A percentile compares a stretch with the other conserved stretches of the same genome.
phyloP scores from a whole-genome alignment of 257 asterid species.

The Eucommia ulmoides region DNA sequence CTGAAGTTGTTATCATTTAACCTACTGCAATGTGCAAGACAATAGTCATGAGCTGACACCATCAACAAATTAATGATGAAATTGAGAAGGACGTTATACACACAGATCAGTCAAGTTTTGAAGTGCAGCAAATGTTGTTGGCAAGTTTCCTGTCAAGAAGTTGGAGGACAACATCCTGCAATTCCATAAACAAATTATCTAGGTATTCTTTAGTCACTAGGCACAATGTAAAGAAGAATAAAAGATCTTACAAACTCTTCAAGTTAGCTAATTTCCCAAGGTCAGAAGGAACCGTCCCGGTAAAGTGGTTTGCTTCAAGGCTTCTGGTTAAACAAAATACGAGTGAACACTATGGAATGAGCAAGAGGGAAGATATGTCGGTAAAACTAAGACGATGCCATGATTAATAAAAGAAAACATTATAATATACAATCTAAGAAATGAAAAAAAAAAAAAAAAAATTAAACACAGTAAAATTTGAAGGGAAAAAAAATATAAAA shows the following conservation, averaged over 20 bases:
- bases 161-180: conserved; percentile 80
- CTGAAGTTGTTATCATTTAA: conserved; percentile 61
- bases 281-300: conserved; percentile 57
- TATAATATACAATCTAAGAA: too few relatives aligned
- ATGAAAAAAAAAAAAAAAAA: too few relatives aligned
- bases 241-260: conserved; percentile 47
- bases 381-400: too few relatives aligned
- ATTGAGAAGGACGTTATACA: conserved; percentile 19
- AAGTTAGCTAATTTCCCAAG: conserved; percentile 51
- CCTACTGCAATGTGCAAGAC: conserved; percentile 43
- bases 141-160: conserved; percentile 49
- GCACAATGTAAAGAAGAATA: conserved; percentile 4
- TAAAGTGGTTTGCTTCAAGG: conserved; percentile 68
- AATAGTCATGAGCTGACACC: conserved; percentile 8
- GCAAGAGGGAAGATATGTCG: too few relatives aligned
- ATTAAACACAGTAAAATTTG: too few relatives aligned
- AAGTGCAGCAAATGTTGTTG: conserved; percentile 42
- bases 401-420: too few relatives aligned
- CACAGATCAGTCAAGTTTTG: conserved; percentile 61
- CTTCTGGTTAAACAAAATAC: conserved; percentile 67
- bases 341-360: too few relatives aligned
- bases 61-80: conserved; percentile 2
- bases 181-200: conserved; percentile 19
- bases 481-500: too few relatives aligned
- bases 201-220: conserved; percentile 6